Evolutionary conservation across 768 basidiomycete species (phyloP), one percentile per base, ranked within the genome.

Genomic region (Sporobolomyces pararoseus): DNA sequence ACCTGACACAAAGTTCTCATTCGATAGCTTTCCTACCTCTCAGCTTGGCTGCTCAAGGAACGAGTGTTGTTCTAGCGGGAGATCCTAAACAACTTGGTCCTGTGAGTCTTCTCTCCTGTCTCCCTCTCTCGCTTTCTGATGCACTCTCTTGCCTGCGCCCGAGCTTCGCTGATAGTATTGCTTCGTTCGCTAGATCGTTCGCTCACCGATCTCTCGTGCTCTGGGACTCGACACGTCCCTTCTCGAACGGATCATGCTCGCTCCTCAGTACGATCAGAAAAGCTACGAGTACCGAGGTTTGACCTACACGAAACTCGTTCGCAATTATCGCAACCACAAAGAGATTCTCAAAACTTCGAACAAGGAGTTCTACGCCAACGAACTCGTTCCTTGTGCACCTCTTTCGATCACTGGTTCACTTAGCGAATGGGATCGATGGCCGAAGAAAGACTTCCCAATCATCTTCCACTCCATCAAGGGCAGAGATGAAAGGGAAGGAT

Each of bases 71-170:
- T 9, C 73, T 81, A 5, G 78, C 76, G 31, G 80, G 80, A 29
- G 80, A 81, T 61, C 64, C 74, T 10, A 76, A 79, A 35, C 80
- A 81, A 72, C 77, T 81, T 13, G 79, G 79, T 4, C 79, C 80
- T 0, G 74, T 79, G 52, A 34, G 67, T 52, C 27, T 6, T 23
- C 14, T 13, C n/a, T 16, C 9, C 39, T n/a, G n/a, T n/a, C n/a
- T n/a, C n/a, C n/a, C n/a, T n/a, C n/a, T n/a, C n/a, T n/a, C n/a
- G n/a, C n/a, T n/a, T n/a, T n/a, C n/a, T n/a, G n/a, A n/a, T n/a
- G n/a, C n/a, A n/a, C n/a, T 27, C 23, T 7, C 46, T 37, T 27
- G 39, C 17, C 0, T 12, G 16, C 16, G 19, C n/a, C 7, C 29
- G 12, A 19, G 16, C 25, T 27, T 16, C 49, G 44, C 23, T 29